These are phyloP conservation scores for Populus trichocarpa DNA, from an alignment of 441 rosid genomes.

Conservation along the genomic window DNA sequence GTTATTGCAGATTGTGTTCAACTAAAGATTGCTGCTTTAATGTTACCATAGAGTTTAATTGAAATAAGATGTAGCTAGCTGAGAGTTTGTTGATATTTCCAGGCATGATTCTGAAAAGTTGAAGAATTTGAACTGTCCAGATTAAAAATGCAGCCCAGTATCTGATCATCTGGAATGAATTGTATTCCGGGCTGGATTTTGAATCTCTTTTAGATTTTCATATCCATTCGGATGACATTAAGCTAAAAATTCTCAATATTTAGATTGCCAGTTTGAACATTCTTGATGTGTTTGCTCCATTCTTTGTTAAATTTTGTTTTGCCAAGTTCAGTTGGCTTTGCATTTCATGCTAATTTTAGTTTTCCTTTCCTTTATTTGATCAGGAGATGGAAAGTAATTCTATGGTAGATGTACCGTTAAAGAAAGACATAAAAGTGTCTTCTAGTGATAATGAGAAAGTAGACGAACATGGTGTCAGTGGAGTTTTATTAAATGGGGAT, in stretches of 20 bases:
- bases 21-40: not conserved
- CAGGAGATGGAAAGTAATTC: constrained; percentile 2
- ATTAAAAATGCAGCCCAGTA: too few species aligned
- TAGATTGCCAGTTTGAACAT: not conserved
- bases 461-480: not conserved
- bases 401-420: too few species aligned
- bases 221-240: too few species aligned
- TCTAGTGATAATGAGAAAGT: not conserved
- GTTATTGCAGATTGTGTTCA: not conserved
- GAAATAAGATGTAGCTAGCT: not conserved
- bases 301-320: not conserved
- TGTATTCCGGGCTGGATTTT: too few species aligned
- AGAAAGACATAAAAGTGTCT: not conserved
- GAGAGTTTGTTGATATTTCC: not conserved
- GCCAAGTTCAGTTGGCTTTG: not conserved
- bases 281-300: not conserved
- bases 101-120: not conserved
- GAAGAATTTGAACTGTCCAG: too few species aligned
- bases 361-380: not conserved
- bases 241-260: not conserved
- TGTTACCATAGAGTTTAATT: not conserved
- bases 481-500: not conserved
- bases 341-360: not conserved
- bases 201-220: too few species aligned
- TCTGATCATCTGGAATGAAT: too few species aligned